These are phyloP conservation scores for Phaeoacremonium minimum DNA, from an alignment of 2,329 filamentous ascomycete genomes.

Conservation along the genomic window DNA sequence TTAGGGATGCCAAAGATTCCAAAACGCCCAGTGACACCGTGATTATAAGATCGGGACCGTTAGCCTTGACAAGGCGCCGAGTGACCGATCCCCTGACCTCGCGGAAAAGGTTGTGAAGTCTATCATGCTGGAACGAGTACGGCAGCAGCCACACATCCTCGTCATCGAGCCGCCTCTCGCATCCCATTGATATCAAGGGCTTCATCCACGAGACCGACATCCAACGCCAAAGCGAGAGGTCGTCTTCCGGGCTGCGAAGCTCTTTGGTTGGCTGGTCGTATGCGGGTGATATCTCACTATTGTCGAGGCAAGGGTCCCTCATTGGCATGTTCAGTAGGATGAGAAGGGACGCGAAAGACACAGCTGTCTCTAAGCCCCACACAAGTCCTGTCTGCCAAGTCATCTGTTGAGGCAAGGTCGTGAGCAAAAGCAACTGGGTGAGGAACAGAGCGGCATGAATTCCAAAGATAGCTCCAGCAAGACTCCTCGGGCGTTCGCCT, in stretches of 20 bases:
- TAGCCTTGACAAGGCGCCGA: conserved; percentile 65
- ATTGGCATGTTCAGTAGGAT: conserved; percentile 66
- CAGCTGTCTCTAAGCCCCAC: conserved; percentile 25
- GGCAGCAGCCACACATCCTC: conserved; percentile 79
- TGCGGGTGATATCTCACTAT: conserved; percentile 53
- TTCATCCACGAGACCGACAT: conserved; percentile 81
- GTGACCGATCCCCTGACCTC: conserved; percentile 70
- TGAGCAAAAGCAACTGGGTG: conserved; percentile 21
- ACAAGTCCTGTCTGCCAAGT: conserved; percentile 12
- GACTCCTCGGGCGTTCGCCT: conserved; percentile 7
- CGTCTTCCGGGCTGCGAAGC: conserved; percentile 75
- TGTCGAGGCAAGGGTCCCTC: conserved; percentile 51
- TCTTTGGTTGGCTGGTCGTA: conserved; percentile 50
- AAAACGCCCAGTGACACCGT: conserved; percentile 61
- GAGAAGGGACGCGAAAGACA: conserved; percentile 41
- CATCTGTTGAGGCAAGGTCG: conserved; percentile 25
- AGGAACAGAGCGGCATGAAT: conserved; percentile 29
- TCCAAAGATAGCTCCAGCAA: conserved; percentile 78
- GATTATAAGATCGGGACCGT: conserved; percentile 73
- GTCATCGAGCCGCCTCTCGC: conserved; percentile 63
- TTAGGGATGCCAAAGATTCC: conserved; percentile 51
- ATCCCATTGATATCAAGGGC: conserved; percentile 65
- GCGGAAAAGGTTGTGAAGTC: conserved; percentile 71
- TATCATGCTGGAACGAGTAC: conserved; percentile 75
- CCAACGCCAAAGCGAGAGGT: conserved; percentile 75